Conservation (phyloP, 2,329 filamentous ascomycete genomes). For the Fusarium succisae region DNA sequence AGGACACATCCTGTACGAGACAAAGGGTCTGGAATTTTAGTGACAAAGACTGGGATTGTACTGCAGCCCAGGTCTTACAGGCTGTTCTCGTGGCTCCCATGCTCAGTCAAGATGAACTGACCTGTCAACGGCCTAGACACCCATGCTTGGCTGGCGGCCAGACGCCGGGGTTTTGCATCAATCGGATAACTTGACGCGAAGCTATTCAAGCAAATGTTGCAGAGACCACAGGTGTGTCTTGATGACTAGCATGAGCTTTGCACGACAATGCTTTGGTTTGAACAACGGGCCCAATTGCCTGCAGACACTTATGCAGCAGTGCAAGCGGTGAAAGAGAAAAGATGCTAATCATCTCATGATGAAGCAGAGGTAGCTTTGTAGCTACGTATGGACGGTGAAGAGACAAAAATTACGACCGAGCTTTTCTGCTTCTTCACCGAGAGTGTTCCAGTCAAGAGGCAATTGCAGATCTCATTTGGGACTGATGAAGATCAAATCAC, state of each 20-base stretch:
- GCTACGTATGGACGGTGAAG: not conserved
- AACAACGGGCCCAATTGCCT: conserved; percentile 23
- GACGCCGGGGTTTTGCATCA: conserved; percentile 32
- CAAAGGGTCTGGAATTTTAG: conserved; percentile 21
- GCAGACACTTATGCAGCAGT: conserved; percentile 36
- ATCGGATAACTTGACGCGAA: conserved; percentile 17
- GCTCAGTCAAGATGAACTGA: conserved; percentile 28
- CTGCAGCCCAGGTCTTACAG: conserved; percentile 24
- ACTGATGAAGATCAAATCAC: conserved; percentile 26
- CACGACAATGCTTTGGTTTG: conserved; percentile 21
- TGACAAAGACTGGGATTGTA: conserved; percentile 2
- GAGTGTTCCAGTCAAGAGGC: not conserved
- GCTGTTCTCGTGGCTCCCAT: conserved; percentile 43
- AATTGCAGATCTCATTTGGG: conserved; percentile 25
- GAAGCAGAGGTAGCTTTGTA: conserved; percentile 12
- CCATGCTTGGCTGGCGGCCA: conserved; percentile 32
- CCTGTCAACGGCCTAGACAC: conserved; percentile 35
- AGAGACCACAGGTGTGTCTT: conserved; percentile 34
- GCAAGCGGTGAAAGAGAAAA: conserved; percentile 40
- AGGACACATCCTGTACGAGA: not conserved
- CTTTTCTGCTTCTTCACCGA: conserved; percentile 7
- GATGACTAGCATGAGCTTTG: conserved; percentile 22
- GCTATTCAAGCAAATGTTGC: conserved; percentile 1
- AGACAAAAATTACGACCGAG: not conserved
- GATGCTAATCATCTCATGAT: conserved; percentile 15